These are phyloP conservation scores for Curvularia lunata DNA, from an alignment of 2,329 filamentous ascomycete genomes.

Conservation along the genomic window DNA sequence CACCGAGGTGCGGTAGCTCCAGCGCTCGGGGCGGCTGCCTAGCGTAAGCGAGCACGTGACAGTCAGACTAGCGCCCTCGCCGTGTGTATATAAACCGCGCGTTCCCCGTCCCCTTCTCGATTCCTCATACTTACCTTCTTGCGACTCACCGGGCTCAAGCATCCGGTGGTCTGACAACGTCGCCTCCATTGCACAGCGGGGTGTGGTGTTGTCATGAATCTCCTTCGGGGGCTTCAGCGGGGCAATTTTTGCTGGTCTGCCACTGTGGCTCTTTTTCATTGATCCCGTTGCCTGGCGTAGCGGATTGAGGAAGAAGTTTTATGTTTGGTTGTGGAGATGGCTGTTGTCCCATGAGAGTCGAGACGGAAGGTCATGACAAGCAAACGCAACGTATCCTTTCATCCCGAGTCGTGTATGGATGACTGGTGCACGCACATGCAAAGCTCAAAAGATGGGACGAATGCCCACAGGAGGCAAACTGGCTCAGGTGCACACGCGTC, in stretches of 20 bases:
- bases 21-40: neutral
- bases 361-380: too few relatives aligned
- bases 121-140: slow-evolving; percentile 35
- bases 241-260: slow-evolving; percentile 39
- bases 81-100: neutral
- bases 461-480: too few relatives aligned
- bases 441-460: too few relatives aligned
- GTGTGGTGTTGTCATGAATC: slow-evolving; percentile 38
- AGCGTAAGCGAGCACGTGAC: neutral
- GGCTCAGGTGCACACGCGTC: too few relatives aligned
- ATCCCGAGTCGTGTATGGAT: too few relatives aligned
- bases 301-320: slow-evolving; percentile 50
- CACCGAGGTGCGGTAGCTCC: neutral
- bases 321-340: too few relatives aligned
- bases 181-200: slow-evolving; percentile 48
- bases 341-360: too few relatives aligned
- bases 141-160: slow-evolving; percentile 37
- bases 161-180: slow-evolving; percentile 33
- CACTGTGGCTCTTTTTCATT: slow-evolving; percentile 48
- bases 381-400: too few relatives aligned
- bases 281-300: slow-evolving; percentile 34
- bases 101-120: neutral
- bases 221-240: slow-evolving; percentile 44
- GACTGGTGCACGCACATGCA: too few relatives aligned
- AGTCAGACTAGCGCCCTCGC: neutral